Evolutionary conservation across 2,329 filamentous ascomycete genomes (phyloP), one percentile per base, ranked within the genome.

Genomic region (Byssochlamys sp.): DNA sequence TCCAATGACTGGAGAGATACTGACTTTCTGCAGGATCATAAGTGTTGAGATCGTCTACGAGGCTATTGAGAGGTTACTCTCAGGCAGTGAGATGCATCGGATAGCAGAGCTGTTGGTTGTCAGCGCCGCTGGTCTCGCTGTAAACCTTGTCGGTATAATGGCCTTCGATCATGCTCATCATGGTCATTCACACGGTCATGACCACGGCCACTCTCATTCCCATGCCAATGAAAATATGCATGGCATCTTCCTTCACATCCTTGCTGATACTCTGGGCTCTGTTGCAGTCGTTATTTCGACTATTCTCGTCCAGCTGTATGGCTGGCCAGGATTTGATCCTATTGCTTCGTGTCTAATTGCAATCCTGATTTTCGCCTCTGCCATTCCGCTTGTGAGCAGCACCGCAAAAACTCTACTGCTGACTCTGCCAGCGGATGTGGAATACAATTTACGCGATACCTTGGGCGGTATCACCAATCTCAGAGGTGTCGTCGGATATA

Each of bases 181-280:
- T 69, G 71, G 76, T 3, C 80, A 83, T 59, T 70, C 69, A 11
- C 75, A 78, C 56, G 55, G 69, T 25, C 81, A 83, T 58, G 70
- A 67, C 6, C 77, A 79, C 57, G 67, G 63, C 58, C 66, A 53
- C 66, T 66, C 54, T 28, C 76, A 77, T 59, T 69, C 68, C 19
- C 88, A 92, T 66, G 88, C 90, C 60, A 96, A 96, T 71, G 94
- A 99, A 67, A 99, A 99, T 69, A 96, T 99, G 91, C 84, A 94
- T 65, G 94, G 94, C 11, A 97, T 99, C 63, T 99, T 95, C 73
- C 79, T 99, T 24, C 94, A 99, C 68, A 89, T 99, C 54, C 80
- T 97, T 28, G 94, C 94, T 4, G 94, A 99, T 70, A 95, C 94
- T 0, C 84, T 97, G 29, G 94, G 94, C 27, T 96, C 91, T 56